Evolutionary conservation across 805 yeast genomes (phyloP).

Genomic region (Saccharomyces mikatae): DNA sequence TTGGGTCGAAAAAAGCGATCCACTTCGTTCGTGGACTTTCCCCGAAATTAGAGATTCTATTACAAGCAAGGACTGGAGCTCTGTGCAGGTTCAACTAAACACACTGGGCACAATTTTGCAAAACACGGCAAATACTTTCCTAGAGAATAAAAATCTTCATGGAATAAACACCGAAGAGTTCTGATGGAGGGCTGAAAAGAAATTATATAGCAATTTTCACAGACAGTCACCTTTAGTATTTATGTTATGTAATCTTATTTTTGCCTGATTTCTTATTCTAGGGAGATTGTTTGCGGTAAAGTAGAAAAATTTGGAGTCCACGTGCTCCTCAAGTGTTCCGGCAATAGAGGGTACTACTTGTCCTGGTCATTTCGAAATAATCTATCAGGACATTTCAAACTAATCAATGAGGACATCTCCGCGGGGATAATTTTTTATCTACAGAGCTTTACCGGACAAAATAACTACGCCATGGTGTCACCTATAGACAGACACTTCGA

Average conservation of each 20-base stretch:
- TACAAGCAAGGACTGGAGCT: slow-evolving; percentile 38
- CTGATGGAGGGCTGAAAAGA: background rate
- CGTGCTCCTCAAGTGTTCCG: background rate
- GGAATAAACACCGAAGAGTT: background rate
- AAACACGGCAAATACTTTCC: background rate
- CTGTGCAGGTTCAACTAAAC: slow-evolving; percentile 49
- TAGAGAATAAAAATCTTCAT: background rate
- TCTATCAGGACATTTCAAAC: background rate
- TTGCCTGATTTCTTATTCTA: background rate
- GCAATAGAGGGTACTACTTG: background rate
- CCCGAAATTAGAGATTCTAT: slow-evolving; percentile 72
- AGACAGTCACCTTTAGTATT: background rate
- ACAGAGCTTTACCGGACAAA: background rate
- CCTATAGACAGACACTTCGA: background rate
- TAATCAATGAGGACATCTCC: background rate
- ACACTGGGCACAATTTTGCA: slow-evolving; percentile 33
- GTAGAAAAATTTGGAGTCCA: no score
- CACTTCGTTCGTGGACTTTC: slow-evolving; percentile 49
- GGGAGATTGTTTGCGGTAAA: background rate
- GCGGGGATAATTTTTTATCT: background rate
- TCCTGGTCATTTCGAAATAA: no score
- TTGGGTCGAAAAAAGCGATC: slow-evolving; percentile 44
- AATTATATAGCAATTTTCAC: background rate
- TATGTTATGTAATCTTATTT: background rate
- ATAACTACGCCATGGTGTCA: background rate